phyloP scores from a whole-genome alignment of 495 filamentous ascomycete genomes.

The Penicillium argentinense region DNA sequence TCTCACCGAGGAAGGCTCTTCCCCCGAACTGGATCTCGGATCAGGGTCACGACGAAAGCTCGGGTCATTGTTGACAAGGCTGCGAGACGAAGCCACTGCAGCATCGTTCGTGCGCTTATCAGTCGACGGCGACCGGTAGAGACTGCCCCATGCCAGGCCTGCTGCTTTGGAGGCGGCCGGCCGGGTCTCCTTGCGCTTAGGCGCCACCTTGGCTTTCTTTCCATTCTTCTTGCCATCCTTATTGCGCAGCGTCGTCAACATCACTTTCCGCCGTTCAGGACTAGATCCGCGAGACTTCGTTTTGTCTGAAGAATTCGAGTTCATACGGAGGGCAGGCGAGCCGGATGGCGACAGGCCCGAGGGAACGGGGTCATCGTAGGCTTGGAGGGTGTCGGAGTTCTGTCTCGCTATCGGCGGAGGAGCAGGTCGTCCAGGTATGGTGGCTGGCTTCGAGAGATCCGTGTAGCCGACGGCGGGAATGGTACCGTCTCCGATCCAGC shows the following conservation, averaged over 20 bases:
- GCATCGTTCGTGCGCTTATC: conserved; percentile 37
- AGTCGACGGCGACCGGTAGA: conserved; percentile 35
- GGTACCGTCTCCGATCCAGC: conserved; percentile 76
- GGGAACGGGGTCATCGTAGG: conserved; percentile 15
- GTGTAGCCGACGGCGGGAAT: conserved; percentile 76
- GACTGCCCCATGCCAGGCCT: conserved; percentile 76
- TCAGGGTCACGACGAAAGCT: conserved; percentile 25
- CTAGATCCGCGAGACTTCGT: conserved; percentile 66
- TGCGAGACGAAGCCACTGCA: conserved; percentile 36
- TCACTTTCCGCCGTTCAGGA: conserved; percentile 74
- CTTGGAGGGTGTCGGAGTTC: conserved; percentile 46
- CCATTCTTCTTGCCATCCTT: conserved; percentile 58
- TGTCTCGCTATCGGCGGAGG: conserved; percentile 39
- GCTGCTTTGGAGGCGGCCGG: conserved; percentile 81
- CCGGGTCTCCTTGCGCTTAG: conserved; percentile 36
- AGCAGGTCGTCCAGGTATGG: conserved; percentile 60
- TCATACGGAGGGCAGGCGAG: conserved; percentile 36
- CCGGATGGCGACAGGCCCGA: conserved; percentile 9
- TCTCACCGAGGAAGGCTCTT: conserved; percentile 20
- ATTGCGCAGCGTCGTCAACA: conserved; percentile 80
- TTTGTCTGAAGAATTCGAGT: conserved; percentile 42
- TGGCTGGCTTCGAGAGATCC: conserved; percentile 70
- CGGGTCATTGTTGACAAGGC: conserved; percentile 27
- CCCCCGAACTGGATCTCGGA: conserved; percentile 27
- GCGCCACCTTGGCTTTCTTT: conserved; percentile 42